Conservation (phyloP, 352 stramenopile species). For the Peronospora belbahrii region DNA sequence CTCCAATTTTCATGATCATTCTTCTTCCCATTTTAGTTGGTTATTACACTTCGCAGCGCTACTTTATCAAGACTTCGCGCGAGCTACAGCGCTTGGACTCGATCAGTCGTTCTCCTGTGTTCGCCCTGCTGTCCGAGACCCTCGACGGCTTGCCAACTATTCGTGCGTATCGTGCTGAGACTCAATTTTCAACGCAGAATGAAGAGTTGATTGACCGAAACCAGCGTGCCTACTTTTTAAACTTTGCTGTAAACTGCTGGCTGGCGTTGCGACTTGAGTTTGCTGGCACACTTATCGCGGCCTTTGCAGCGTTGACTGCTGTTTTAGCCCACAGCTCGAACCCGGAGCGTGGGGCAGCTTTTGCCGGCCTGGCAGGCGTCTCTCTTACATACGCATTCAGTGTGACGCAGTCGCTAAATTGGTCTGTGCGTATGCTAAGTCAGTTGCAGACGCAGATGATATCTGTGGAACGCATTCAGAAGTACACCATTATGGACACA, state of each 20-base stretch:
- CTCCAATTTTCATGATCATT: constrained; percentile 61
- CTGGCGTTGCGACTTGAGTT: constrained; percentile 69
- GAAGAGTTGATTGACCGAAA: constrained; percentile 52
- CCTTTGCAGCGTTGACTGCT: constrained; percentile 42
- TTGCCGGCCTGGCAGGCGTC: constrained; percentile 55
- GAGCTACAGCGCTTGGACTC: constrained; percentile 96
- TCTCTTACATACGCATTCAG: constrained; percentile 77
- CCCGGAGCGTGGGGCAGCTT: constrained; percentile 29
- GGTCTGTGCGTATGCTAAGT: constrained; percentile 64
- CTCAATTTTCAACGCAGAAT: constrained; percentile 47
- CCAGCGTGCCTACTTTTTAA: constrained; percentile 66
- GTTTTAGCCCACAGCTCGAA: constrained; percentile 45
- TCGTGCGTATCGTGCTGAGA: constrained; percentile 60
- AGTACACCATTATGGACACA: constrained; percentile 50
- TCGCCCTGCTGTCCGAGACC: constrained; percentile 91
- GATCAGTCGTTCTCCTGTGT: constrained; percentile 91
- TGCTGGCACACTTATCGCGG: constrained; percentile 52
- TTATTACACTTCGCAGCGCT: constrained; percentile 80
- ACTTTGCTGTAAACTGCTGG: constrained; percentile 73
- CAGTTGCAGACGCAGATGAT: constrained; percentile 78
- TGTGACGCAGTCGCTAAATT: constrained; percentile 72
- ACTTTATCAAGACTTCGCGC: constrained; percentile 87
- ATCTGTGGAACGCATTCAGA: constrained; percentile 68
- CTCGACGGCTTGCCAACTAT: constrained; percentile 93
- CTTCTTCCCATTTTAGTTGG: constrained; percentile 59